Evolutionary conservation across 345 rosid genomes (phyloP), one percentile per base, ranked within the genome.

Genomic region (Citrus mangshanensis): DNA sequence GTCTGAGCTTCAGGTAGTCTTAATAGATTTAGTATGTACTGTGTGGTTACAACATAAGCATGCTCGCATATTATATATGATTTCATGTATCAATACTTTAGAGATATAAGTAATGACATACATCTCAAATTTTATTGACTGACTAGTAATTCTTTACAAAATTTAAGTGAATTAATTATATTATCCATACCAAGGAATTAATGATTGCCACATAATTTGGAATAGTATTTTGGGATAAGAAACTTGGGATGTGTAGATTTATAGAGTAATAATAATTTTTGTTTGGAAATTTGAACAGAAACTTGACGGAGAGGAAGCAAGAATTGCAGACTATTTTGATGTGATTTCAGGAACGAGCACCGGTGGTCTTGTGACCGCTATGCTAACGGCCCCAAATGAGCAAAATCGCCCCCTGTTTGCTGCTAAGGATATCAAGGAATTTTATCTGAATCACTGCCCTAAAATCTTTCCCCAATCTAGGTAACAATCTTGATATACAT

Each of bases 261-360:
- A 35, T 35, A 0, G 37, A 21, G 9, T 16, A 54, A 54, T 54
- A 54, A 54, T 54, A 5, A 24, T 58, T 40, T 3, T 75, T 81
- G 72, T 62, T 61, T 73, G 58, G 35, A 3, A 46, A 46, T 46
- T 2, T 46, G 32, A 21, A 74, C 82, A 93, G 96, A 88, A 92
- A 77, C 68, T 91, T 61, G 97, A 93, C 28, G 97, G 95, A 6
- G 85, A 87, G 72, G 79, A 88, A 19, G 93, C 93, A 9, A 88
- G 93, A 66, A 70, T 93, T 16, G 92, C 93, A 24, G 97, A 92
- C 59, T 91, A 92, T 79, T 92, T 92, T 49, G 95, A 92, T 61
- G 90, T 91, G 49, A 83, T 92, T 6, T 77, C 92, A 0, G 95
- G 95, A 54, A 93, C 95, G 1, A 91, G 97, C 87, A 91, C 94